Evolutionary conservation across 148 eudicot species (phyloP), one percentile per base, ranked within the genome.

Genomic region (Camellia lanceoleosa): DNA sequence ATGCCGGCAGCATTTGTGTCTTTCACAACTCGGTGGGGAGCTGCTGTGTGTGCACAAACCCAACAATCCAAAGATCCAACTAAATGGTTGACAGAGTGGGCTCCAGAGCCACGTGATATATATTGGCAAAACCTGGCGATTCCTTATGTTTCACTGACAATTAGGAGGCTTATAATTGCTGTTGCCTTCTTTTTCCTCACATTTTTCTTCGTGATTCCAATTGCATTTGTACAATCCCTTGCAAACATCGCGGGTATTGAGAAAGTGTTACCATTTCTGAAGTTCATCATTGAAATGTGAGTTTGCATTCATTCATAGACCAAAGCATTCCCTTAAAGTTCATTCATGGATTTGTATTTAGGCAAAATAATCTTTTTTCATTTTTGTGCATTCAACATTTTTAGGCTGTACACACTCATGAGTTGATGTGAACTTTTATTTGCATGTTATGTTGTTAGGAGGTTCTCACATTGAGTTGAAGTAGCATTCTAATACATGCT

Each of bases 1-100:
- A 92, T 97, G 92, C 94, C 99, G 72, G 91, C 98, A 75, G 94
- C 99, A 71, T 97, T 97, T 83, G 99, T 97, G 77, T 97, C 99
- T 80, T 97, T 97, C 76, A 94, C 82, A 86, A 88, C 90, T 76
- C 95, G 99, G 76, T 94, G 98, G 98, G 98, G 90, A 54, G 98
- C 99, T 82, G 99, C 99, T 82, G 96, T 97, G 62, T 97, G 99
- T 86, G 95, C 99, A 38, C 99, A 97, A 83, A 97, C 99, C 80
- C 98, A 94, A 68, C 99, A 97, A 87, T 75, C 97, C 61, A 92
- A 97, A 85, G 89, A 97, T 81, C 99, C 99, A 71, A 97, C 98
- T 76, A 41, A 87, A 71, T 97, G 99, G 99, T 81, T 97, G 82
- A 97, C 99, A n/a, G 93, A 85, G 65, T 94, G 98, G 98, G 99